Evolutionary conservation across 2,329 filamentous ascomycete species (phyloP).

Genomic region (Aureobasidium zeae): DNA sequence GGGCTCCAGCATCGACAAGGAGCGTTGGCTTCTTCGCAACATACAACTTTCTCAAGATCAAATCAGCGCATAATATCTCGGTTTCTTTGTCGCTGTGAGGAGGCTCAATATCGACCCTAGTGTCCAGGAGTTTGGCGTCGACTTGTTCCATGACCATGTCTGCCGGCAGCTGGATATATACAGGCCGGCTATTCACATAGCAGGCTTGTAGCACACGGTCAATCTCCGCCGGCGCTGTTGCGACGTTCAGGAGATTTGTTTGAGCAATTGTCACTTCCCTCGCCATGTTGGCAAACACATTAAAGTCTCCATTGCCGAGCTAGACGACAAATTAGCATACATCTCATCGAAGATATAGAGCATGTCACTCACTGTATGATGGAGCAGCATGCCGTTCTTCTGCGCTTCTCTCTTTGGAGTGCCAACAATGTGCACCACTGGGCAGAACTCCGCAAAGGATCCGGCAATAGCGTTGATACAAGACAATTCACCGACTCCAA

Average conservation of each 20-base stretch:
- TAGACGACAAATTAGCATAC: background rate
- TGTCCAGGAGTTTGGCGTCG: conserved; percentile 62
- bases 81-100: conserved; percentile 60
- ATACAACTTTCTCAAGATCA: conserved; percentile 64
- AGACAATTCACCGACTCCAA: conserved; percentile 41
- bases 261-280: conserved; percentile 60
- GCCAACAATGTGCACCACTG: conserved; percentile 41
- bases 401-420: conserved; percentile 35
- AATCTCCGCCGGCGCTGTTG: conserved; percentile 63
- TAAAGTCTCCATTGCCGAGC: conserved; percentile 56
- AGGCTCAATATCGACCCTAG: conserved; percentile 56
- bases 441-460: conserved; percentile 39
- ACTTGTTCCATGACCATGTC: conserved; percentile 71
- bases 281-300: conserved; percentile 74
- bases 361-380: conserved; percentile 36
- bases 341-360: background rate
- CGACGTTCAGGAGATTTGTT: conserved; percentile 59
- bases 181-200: conserved; percentile 63
- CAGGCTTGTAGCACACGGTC: conserved; percentile 69
- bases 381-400: conserved; percentile 34
- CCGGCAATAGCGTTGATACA: conserved; percentile 41
- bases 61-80: conserved; percentile 75
- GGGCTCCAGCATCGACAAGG: conserved; percentile 73
- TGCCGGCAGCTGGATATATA: conserved; percentile 75
- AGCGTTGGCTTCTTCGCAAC: conserved; percentile 67